Conservation (phyloP, 768 basidiomycete species). For the Xanthoconium purpureum region DNA sequence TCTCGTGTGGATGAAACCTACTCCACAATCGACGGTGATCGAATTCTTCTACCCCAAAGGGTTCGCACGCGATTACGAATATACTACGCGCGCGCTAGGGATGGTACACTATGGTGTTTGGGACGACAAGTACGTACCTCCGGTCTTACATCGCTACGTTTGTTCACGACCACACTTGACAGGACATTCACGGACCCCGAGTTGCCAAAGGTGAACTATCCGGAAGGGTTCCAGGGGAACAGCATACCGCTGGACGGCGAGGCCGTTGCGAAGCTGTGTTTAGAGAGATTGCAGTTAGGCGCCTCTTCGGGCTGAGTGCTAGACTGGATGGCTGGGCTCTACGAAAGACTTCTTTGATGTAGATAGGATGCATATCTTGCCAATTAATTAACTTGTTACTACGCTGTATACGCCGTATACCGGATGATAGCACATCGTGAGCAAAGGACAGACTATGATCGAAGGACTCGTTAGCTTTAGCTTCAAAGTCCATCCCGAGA, state of each 20-base stretch:
- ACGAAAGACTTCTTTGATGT: no score
- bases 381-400: no score
- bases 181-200: slow-evolving; percentile 76
- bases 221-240: slow-evolving; percentile 88
- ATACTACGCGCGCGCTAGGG: slow-evolving; percentile 74
- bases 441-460: no score
- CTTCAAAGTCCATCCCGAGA: no score
- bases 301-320: neutral
- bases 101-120: slow-evolving; percentile 87
- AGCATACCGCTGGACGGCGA: slow-evolving; percentile 79
- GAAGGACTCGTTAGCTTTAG: no score
- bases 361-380: no score
- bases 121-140: slow-evolving; percentile 54
- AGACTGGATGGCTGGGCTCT: neutral
- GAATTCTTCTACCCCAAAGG: slow-evolving; percentile 88
- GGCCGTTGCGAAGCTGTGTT: slow-evolving; percentile 58
- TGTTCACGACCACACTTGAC: neutral
- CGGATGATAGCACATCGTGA: no score
- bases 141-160: neutral
- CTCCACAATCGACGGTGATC: slow-evolving; percentile 79
- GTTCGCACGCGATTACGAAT: slow-evolving; percentile 85
- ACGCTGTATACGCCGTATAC: no score
- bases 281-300: slow-evolving; percentile 43
- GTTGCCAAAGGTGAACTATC: slow-evolving; percentile 66
- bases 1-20: slow-evolving; percentile 89